phyloP scores from a whole-genome alignment of 768 basidiomycete genomes.

The Hirschioporus abietinus region DNA sequence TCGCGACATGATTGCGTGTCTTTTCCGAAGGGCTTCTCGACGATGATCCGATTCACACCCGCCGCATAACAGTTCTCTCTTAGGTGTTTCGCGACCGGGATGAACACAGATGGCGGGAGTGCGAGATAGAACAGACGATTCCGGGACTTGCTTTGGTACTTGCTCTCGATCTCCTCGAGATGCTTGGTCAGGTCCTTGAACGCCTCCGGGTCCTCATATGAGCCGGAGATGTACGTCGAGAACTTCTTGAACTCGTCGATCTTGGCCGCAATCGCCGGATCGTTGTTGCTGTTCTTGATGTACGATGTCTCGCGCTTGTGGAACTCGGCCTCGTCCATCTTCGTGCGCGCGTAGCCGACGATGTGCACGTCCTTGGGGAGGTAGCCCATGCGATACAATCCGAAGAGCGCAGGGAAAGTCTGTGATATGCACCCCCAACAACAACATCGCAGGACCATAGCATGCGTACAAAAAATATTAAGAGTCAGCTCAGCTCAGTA shows the following conservation, averaged over 20 bases:
- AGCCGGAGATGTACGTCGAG: conserved; percentile 78
- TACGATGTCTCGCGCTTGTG: conserved; percentile 79
- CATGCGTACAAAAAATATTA: background rate
- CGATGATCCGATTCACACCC: conserved; percentile 87
- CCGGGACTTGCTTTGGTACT: conserved; percentile 53
- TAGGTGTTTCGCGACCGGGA: conserved; percentile 77
- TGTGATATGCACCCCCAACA: conserved; percentile 24
- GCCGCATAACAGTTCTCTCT: conserved; percentile 75
- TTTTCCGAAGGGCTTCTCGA: conserved; percentile 98
- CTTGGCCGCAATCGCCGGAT: conserved; percentile 48
- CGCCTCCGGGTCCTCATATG: conserved; percentile 79
- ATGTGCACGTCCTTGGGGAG: conserved; percentile 84
- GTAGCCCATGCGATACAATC: conserved; percentile 73
- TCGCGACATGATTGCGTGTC: conserved; percentile 80
- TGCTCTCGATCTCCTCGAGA: conserved; percentile 71
- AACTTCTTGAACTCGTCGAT: conserved; percentile 81
- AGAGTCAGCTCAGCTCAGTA: background rate
- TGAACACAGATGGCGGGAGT: conserved; percentile 95
- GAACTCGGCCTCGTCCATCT: conserved; percentile 84
- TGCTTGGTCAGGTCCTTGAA: conserved; percentile 76
- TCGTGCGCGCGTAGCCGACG: conserved; percentile 94
- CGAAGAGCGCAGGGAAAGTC: conserved; percentile 96
- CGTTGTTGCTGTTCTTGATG: conserved; percentile 73
- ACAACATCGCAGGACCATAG: too few relatives aligned
- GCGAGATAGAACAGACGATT: conserved; percentile 97